Percentiles rank a stretch among this genome's conserved stretches.
Evolutionary conservation across 805 yeast species (phyloP).

Genomic region (Pichia thaimueangensis): DNA sequence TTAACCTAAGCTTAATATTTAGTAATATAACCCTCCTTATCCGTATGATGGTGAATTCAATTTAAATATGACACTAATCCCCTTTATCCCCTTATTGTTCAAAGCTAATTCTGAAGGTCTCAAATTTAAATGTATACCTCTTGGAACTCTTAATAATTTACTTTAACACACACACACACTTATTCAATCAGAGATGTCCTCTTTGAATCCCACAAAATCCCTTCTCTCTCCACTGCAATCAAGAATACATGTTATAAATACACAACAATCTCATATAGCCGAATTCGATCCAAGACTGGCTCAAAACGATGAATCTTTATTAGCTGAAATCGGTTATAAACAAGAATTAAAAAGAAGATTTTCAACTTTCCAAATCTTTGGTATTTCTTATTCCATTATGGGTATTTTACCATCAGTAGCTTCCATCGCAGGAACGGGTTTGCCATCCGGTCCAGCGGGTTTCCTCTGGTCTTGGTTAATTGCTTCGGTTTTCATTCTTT

Average conservation of each 20-base stretch:
- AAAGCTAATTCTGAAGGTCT: too few species aligned
- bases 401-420: constrained; percentile 57
- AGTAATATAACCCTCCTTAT: too few species aligned
- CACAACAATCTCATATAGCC: constrained; percentile 13
- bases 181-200: neutral
- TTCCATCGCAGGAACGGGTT: constrained; percentile 43
- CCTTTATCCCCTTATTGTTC: too few species aligned
- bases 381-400: constrained; percentile 63
- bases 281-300: constrained; percentile 13
- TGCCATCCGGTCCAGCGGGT: constrained; percentile 53
- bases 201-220: neutral
- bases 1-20: too few species aligned
- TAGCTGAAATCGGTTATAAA: constrained; percentile 55
- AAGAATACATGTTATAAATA: constrained; percentile 13
- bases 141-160: too few species aligned
- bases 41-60: too few species aligned
- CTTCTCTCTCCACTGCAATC: constrained; percentile 9
- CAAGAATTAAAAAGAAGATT: constrained; percentile 55
- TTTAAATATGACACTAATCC: too few species aligned
- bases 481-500: constrained; percentile 44
- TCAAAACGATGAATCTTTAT: constrained; percentile 20
- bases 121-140: too few species aligned
- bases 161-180: too few species aligned
- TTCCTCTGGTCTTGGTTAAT: constrained; percentile 45
- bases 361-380: constrained; percentile 53